These are phyloP conservation scores for Eustoma russellianum DNA, from an alignment of 257 asterid species.

Conservation along the genomic window DNA sequence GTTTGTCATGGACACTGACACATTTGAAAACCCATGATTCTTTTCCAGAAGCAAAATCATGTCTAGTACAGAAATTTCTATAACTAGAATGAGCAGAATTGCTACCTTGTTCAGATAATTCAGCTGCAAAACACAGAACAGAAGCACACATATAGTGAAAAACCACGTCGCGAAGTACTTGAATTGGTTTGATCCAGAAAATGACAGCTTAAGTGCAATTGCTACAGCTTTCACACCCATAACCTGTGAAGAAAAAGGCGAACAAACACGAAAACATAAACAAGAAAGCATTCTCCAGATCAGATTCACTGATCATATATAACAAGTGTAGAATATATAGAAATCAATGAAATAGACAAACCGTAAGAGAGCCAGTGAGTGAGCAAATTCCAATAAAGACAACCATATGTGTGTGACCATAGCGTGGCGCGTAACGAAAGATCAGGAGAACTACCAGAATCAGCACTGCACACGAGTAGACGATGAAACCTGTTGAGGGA, in stretches of 20 bases:
- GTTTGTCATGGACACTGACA: too few species aligned
- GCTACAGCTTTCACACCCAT: slow-evolving; percentile 80
- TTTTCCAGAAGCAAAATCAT: not conserved
- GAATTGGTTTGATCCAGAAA: slow-evolving; percentile 63
- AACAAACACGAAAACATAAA: not conserved
- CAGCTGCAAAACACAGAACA: slow-evolving; percentile 53
- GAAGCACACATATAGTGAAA: slow-evolving; percentile 42
- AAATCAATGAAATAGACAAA: slow-evolving; percentile 16
- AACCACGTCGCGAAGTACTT: slow-evolving; percentile 67
- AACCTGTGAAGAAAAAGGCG: slow-evolving; percentile 2
- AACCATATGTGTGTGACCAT: slow-evolving; percentile 63
- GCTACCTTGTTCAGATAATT: slow-evolving; percentile 70
- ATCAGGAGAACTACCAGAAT: slow-evolving; percentile 35
- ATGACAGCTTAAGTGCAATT: slow-evolving; percentile 33
- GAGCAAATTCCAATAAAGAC: slow-evolving; percentile 83
- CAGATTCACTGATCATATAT: not conserved
- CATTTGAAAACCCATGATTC: not conserved
- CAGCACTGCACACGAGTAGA: slow-evolving; percentile 36
- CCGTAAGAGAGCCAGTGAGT: slow-evolving; percentile 66
- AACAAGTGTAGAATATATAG: not conserved
- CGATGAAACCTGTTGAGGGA: slow-evolving; percentile 45
- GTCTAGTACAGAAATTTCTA: not conserved
- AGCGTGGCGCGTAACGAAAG: slow-evolving; percentile 43
- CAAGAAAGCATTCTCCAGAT: not conserved
- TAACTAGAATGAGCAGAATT: not conserved